These are phyloP conservation scores for Pseudogymnoascus sp. DNA, from an alignment of 2,329 filamentous ascomycete species.

Conservation along the genomic window DNA sequence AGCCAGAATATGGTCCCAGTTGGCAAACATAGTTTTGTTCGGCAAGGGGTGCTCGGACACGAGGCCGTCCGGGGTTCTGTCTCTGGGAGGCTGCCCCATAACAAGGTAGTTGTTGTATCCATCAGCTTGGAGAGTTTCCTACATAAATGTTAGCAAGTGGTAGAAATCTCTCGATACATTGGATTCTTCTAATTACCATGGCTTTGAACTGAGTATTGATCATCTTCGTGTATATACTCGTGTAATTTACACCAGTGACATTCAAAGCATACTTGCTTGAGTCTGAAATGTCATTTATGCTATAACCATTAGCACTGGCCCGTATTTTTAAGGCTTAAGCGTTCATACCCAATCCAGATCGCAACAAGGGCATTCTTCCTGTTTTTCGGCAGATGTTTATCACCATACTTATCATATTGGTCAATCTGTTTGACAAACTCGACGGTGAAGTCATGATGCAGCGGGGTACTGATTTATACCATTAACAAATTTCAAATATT, in stretches of 20 bases:
- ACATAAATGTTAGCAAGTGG: background rate
- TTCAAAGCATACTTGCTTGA: conserved; percentile 35
- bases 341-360: conserved; percentile 40
- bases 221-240: conserved; percentile 37
- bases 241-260: conserved; percentile 35
- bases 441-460: conserved; percentile 45
- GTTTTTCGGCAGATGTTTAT: conserved; percentile 21
- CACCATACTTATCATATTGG: conserved; percentile 39
- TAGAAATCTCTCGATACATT: background rate
- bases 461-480: conserved; percentile 33
- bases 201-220: conserved; percentile 35
- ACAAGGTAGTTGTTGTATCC: conserved; percentile 43
- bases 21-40: conserved; percentile 39
- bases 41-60: conserved; percentile 31
- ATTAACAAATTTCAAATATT: background rate
- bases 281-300: conserved; percentile 50
- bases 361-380: conserved; percentile 36
- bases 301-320: background rate
- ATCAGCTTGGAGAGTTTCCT: conserved; percentile 32
- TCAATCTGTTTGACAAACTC: conserved; percentile 43
- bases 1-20: conserved; percentile 37
- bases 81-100: conserved; percentile 44
- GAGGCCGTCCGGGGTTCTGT: conserved; percentile 34
- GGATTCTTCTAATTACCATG: conserved; percentile 19
- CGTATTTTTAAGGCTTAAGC: background rate